phyloP scores from a whole-genome alignment of 2,329 filamentous ascomycete species.

The Monosporascus sp. region DNA sequence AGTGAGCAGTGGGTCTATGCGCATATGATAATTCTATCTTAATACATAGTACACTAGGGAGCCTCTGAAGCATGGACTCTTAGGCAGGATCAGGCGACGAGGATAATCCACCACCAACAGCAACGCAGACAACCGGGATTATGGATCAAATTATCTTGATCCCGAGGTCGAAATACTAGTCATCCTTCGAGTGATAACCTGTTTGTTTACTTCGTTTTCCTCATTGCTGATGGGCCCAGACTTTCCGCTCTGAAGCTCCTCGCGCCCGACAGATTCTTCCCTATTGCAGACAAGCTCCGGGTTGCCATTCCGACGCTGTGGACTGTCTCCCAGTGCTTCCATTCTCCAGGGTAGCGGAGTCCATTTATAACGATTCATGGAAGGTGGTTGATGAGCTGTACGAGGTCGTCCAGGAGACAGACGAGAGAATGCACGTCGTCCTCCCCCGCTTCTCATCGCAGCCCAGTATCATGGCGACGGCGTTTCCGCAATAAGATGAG shows the following conservation, averaged over 20 bases:
- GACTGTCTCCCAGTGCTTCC: neutral
- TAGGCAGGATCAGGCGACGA: too few species aligned
- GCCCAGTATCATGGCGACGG: slow-evolving; percentile 1
- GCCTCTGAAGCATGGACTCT: too few species aligned
- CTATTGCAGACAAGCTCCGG: slow-evolving; percentile 10
- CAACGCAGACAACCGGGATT: too few species aligned
- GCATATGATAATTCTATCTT: too few species aligned
- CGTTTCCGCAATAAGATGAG: neutral
- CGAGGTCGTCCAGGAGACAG: slow-evolving; percentile 6
- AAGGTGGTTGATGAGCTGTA: slow-evolving; percentile 21
- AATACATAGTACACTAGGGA: too few species aligned
- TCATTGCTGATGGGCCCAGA: slow-evolving; percentile 32
- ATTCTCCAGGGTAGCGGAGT: neutral
- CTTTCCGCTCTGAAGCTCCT: slow-evolving; percentile 25
- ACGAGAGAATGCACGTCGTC: slow-evolving; percentile 14
- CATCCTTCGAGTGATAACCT: neutral
- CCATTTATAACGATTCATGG: slow-evolving; percentile 12
- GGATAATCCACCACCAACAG: too few species aligned
- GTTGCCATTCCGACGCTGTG: neutral
- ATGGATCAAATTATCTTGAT: too few species aligned
- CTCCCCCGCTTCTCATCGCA: slow-evolving; percentile 7
- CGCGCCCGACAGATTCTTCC: slow-evolving; percentile 25
- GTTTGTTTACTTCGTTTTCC: slow-evolving; percentile 23
- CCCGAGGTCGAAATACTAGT: too few species aligned
- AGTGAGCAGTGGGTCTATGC: too few species aligned